Evolutionary conservation across 805 yeast species (phyloP).

Genomic region (Candida railenensis): DNA sequence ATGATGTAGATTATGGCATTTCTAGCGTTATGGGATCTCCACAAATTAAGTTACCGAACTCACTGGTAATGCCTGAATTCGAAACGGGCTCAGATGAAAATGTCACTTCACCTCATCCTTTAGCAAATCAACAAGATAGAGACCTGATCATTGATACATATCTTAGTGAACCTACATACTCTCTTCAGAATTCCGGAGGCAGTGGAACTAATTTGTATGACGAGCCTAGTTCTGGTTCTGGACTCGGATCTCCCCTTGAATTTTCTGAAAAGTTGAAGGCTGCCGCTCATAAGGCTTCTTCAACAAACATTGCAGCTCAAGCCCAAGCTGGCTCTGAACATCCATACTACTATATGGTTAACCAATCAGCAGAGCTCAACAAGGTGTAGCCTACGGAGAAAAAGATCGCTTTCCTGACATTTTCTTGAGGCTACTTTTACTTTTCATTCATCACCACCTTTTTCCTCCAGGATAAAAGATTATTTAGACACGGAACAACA

Average conservation of each 20-base stretch:
- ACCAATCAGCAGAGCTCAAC: not conserved
- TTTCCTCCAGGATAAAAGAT: not conserved
- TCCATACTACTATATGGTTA: slow-evolving; percentile 1
- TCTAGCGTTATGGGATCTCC: slow-evolving; percentile 3
- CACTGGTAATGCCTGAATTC: too few relatives aligned
- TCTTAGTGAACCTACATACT: not conserved
- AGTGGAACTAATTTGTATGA: not conserved
- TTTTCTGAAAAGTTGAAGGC: not conserved
- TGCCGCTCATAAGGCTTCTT: not conserved
- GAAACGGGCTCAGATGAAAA: not conserved
- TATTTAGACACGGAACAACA: not conserved
- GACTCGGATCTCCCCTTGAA: slow-evolving; percentile 4
- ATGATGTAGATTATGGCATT: slow-evolving; percentile 3
- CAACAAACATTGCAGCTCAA: not conserved
- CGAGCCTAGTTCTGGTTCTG: not conserved
- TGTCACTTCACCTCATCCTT: not conserved
- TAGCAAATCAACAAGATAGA: not conserved
- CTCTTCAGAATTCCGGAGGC: not conserved
- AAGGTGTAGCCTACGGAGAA: not conserved
- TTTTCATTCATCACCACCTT: not conserved
- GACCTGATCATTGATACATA: not conserved
- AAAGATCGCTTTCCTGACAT: too few relatives aligned
- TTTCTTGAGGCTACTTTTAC: too few relatives aligned
- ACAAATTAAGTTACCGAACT: slow-evolving; percentile 1
- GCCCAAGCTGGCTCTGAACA: not conserved